Evolutionary conservation across 1,284 basidiomycete genomes (phyloP).

Genomic region (Apiotrichum sp.): DNA sequence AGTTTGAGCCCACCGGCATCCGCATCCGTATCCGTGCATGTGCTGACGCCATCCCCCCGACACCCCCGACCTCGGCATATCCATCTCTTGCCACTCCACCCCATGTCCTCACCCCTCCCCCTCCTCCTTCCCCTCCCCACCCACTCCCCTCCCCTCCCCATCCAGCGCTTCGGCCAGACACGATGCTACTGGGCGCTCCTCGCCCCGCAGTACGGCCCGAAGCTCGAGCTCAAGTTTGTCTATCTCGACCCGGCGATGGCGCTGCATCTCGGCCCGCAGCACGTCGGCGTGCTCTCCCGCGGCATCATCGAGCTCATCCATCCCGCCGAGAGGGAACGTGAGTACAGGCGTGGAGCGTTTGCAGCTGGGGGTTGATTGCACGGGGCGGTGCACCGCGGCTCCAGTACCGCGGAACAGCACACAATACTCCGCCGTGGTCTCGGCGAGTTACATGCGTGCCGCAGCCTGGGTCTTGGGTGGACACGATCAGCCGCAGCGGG

Average conservation of each 20-base stretch:
- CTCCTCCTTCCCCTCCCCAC: not conserved
- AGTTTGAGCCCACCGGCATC: no score
- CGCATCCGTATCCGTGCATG: no score
- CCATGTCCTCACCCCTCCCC: not conserved
- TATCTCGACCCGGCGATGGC: constrained; percentile 83
- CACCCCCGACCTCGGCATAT: not conserved
- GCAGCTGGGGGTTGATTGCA: no score
- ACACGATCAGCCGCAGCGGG: no score
- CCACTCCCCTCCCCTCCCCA: not conserved
- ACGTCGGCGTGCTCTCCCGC: constrained; percentile 62
- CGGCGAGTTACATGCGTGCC: no score
- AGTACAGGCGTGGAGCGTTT: constrained; percentile 14
- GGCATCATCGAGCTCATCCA: constrained; percentile 81
- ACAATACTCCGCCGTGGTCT: no score
- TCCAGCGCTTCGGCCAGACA: constrained; percentile 10
- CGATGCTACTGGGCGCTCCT: constrained; percentile 45
- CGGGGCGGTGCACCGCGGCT: no score
- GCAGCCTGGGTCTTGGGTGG: no score
- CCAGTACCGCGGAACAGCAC: no score
- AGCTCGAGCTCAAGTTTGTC: constrained; percentile 65
- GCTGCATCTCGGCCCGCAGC: constrained; percentile 67
- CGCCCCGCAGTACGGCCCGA: constrained; percentile 24
- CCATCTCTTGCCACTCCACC: not conserved
- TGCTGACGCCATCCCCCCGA: not conserved
- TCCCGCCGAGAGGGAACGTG: constrained; percentile 72